Conservation (phyloP, 2,329 filamentous ascomycete species). For the Penicillium sp. region DNA sequence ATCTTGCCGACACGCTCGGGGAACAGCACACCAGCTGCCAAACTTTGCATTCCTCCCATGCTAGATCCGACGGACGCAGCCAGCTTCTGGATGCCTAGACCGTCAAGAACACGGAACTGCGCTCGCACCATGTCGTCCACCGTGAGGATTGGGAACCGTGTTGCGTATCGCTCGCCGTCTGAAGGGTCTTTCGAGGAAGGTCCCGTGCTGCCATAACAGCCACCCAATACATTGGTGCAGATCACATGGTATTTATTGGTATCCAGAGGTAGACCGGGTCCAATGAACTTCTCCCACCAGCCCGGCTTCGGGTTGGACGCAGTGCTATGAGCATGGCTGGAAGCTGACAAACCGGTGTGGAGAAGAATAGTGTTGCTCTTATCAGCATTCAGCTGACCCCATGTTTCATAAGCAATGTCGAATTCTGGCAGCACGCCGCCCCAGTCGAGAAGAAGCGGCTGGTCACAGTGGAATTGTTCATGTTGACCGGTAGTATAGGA, state of each 20-base stretch:
- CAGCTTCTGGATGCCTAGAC: conserved; percentile 72
- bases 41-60: conserved; percentile 98
- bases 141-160: conserved; percentile 91
- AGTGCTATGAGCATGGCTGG: conserved; percentile 95
- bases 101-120: conserved; percentile 85
- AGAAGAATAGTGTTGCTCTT: conserved; percentile 87
- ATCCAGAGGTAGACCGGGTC: conserved; percentile 78
- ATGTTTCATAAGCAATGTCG: conserved; percentile 86
- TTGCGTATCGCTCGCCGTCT: conserved; percentile 86
- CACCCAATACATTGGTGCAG: conserved; percentile 94
- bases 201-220: conserved; percentile 94
- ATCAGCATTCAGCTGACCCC: conserved; percentile 78
- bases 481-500: conserved; percentile 92
- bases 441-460: conserved; percentile 86
- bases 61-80: conserved; percentile 93
- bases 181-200: conserved; percentile 85
- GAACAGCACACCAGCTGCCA: conserved; percentile 82
- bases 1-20: conserved; percentile 78
- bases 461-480: conserved; percentile 69
- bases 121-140: conserved; percentile 97
- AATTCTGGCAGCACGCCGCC: conserved; percentile 89
- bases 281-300: conserved; percentile 99
- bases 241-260: conserved; percentile 91
- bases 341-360: conserved; percentile 94
- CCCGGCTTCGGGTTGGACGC: conserved; percentile 80